Percentiles rank a stretch among this genome's conserved stretches.
Conservation (phyloP, 306 rosid genomes). For the Quercus wislizeni region DNA sequence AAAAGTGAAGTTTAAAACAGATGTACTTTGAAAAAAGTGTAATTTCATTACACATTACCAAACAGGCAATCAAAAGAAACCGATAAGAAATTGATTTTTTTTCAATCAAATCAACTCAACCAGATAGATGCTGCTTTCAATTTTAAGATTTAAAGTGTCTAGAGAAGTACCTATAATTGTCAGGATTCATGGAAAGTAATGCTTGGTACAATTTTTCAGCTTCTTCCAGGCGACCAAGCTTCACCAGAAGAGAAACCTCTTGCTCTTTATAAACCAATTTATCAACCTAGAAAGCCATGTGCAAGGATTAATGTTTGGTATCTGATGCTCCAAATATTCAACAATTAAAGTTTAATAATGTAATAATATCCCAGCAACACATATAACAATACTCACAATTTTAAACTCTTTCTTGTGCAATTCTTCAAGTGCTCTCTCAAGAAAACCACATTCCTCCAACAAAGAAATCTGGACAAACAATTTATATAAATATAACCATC, state of each 20-base stretch:
- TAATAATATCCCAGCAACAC: constrained; percentile 10
- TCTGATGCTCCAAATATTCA: constrained; percentile 21
- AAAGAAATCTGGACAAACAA: constrained; percentile 59
- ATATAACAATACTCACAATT: constrained; percentile 59
- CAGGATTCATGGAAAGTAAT: constrained; percentile 90
- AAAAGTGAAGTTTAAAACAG: too few relatives aligned
- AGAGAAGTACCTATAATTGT: constrained; percentile 71
- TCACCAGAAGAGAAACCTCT: constrained; percentile 83
- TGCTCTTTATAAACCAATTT: constrained; percentile 77
- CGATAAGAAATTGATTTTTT: neutral
- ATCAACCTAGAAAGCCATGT: constrained; percentile 63
- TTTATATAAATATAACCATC: neutral
- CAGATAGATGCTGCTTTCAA: neutral
- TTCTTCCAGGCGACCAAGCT: constrained; percentile 78
- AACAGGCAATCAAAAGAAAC: neutral
- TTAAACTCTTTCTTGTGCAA: constrained; percentile 72
- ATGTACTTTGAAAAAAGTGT: too few relatives aligned
- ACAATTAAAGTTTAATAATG: neutral
- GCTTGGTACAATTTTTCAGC: constrained; percentile 59
- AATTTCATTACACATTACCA: too few relatives aligned
- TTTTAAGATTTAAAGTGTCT: constrained; percentile 1
- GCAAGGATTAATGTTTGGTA: constrained; percentile 15
- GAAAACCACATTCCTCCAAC: constrained; percentile 73
- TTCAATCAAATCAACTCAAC: neutral
- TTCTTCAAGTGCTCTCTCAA: constrained; percentile 85